phyloP scores from a whole-genome alignment of 768 basidiomycete genomes.

The Pleurotus sapidus region DNA sequence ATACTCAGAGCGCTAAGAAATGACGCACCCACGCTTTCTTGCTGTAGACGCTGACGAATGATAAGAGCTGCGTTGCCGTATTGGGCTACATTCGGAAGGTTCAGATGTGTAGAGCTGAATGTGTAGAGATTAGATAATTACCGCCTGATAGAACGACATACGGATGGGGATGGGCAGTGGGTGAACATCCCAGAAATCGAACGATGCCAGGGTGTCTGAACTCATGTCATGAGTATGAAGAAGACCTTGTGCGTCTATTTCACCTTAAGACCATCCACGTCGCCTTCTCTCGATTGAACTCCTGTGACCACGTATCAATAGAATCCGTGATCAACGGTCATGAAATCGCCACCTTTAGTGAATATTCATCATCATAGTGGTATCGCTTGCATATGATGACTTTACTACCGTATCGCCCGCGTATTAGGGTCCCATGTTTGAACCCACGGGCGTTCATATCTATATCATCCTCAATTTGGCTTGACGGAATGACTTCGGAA shows the following conservation, averaged over 20 bases:
- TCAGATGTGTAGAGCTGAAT: neutral
- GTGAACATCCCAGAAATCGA: neutral
- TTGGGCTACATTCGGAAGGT: neutral
- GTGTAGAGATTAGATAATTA: neutral
- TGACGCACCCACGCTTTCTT: neutral
- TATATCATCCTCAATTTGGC: neutral
- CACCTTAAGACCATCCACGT: neutral
- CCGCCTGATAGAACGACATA: neutral
- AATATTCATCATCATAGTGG: neutral
- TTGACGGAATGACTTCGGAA: neutral
- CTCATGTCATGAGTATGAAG: neutral
- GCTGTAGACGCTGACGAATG: neutral
- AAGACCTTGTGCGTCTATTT: no score
- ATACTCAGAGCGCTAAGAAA: neutral
- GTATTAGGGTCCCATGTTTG: neutral
- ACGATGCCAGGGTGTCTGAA: neutral
- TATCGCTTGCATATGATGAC: neutral
- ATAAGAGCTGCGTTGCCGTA: neutral
- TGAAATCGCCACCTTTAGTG: neutral
- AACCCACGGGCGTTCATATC: neutral
- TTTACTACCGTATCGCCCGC: neutral
- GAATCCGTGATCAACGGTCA: no score
- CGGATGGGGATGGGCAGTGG: neutral
- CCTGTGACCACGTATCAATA: neutral
- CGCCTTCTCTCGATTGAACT: neutral